Percentiles rank a stretch among this genome's conserved stretches.
Conservation (phyloP, 1,139 yeast species). For the Blastobotrys malaysiensis region DNA sequence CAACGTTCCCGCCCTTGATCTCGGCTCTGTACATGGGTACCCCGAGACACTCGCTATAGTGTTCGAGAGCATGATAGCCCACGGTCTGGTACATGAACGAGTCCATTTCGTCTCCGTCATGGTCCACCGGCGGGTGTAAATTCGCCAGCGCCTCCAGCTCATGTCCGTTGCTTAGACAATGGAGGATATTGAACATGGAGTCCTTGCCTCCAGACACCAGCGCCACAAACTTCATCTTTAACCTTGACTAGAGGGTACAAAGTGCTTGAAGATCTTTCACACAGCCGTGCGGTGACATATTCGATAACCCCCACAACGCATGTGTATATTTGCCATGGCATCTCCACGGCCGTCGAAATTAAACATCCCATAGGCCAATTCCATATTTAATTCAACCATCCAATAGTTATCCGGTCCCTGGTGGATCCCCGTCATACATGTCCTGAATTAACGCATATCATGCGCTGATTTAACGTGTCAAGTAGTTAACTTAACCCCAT, state of each 20-base stretch:
- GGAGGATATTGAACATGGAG: conserved; percentile 82
- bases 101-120: conserved; percentile 59
- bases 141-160: conserved; percentile 81
- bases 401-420: too few species aligned
- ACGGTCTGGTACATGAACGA: conserved; percentile 98
- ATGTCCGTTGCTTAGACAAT: conserved; percentile 78
- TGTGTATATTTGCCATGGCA: too few species aligned
- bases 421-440: too few species aligned
- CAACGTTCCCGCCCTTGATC: conserved; percentile 58
- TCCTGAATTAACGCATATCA: too few species aligned
- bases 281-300: neutral
- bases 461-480: too few species aligned
- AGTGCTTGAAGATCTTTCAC: neutral
- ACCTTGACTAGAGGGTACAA: too few species aligned
- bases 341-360: too few species aligned
- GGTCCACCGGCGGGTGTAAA: conserved; percentile 56
- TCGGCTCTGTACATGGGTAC: conserved; percentile 74
- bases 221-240: conserved; percentile 79
- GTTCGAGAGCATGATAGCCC: conserved; percentile 75
- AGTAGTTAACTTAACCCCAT: neutral
- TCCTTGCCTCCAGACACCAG: conserved; percentile 95
- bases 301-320: too few species aligned
- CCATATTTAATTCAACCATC: too few species aligned
- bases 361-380: too few species aligned
- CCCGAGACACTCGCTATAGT: conserved; percentile 64